Conservation (phyloP, 2,329 filamentous ascomycete genomes). For the Fusarium torulosum region DNA sequence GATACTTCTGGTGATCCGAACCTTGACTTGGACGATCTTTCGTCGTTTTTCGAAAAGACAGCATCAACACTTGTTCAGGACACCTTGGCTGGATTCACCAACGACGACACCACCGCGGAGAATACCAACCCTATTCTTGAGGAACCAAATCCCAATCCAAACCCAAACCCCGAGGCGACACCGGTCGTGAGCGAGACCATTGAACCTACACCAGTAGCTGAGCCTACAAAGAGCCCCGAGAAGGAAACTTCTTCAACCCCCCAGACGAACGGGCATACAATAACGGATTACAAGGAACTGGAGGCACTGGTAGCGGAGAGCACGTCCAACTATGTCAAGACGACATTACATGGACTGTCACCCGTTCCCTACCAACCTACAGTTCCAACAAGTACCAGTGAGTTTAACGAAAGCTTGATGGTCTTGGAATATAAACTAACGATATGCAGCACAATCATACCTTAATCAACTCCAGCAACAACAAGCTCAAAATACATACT, state of each 20-base stretch:
- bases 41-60: conserved; percentile 59
- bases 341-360: conserved; percentile 58
- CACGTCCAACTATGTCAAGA: conserved; percentile 60
- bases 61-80: conserved; percentile 58
- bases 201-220: conserved; percentile 32
- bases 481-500: conserved; percentile 54
- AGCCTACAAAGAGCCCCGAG: conserved; percentile 45
- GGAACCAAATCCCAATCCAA: conserved; percentile 16
- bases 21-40: conserved; percentile 57
- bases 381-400: conserved; percentile 56
- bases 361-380: conserved; percentile 59
- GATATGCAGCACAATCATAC: conserved; percentile 54
- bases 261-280: conserved; percentile 50
- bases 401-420: conserved; percentile 23
- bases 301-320: conserved; percentile 60
- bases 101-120: conserved; percentile 43
- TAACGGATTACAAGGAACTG: conserved; percentile 58
- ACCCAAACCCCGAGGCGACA: conserved; percentile 39
- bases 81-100: conserved; percentile 55
- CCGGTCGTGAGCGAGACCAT: conserved; percentile 35
- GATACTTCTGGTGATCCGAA: conserved; percentile 50
- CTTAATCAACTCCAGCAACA: conserved; percentile 56
- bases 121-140: background rate
- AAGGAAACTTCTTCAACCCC: conserved; percentile 42
- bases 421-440: conserved; percentile 44